These are phyloP conservation scores for Tremellales sp. DNA, from an alignment of 1,284 basidiomycete genomes.

Conservation along the genomic window DNA sequence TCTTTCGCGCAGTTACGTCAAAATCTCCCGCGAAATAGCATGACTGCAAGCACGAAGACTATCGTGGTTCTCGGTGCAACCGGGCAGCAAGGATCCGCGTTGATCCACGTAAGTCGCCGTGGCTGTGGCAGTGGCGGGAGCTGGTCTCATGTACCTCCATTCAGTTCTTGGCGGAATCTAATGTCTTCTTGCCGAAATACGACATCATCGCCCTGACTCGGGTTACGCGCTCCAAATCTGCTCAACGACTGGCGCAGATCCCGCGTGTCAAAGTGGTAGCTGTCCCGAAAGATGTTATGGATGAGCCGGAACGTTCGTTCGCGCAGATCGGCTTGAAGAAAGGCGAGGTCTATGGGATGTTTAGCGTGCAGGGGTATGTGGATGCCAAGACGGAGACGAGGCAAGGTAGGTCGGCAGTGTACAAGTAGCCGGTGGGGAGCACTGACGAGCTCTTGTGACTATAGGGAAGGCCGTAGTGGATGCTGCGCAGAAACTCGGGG, in stretches of 20 bases:
- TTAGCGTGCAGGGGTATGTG: conserved; percentile 28
- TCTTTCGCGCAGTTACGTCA: too few relatives aligned
- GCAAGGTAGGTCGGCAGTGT: conserved; percentile 21
- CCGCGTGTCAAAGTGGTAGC: conserved; percentile 26
- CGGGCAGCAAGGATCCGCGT: conserved; percentile 25
- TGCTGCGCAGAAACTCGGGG: conserved; percentile 43
- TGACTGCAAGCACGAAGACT: too few relatives aligned
- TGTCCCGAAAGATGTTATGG: conserved; percentile 21
- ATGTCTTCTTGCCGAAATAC: conserved; percentile 8
- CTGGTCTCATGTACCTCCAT: too few relatives aligned
- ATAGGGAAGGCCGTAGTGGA: conserved; percentile 48
- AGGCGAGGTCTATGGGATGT: conserved; percentile 26
- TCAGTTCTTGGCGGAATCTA: neutral
- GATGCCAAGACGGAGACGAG: conserved; percentile 14
- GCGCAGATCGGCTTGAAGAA: conserved; percentile 10
- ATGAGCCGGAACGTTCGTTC: conserved; percentile 22
- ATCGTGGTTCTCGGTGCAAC: conserved; percentile 36
- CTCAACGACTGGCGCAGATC: conserved; percentile 16
- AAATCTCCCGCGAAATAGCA: too few relatives aligned
- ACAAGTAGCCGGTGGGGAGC: neutral
- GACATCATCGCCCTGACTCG: conserved; percentile 26
- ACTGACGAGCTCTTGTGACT: neutral
- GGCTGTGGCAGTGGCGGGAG: neutral
- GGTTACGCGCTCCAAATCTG: conserved; percentile 12
- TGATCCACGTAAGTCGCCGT: conserved; percentile 18